Base-by-base conservation (phyloP, 208 protist species). In the Trypanosoma avium region DNA sequence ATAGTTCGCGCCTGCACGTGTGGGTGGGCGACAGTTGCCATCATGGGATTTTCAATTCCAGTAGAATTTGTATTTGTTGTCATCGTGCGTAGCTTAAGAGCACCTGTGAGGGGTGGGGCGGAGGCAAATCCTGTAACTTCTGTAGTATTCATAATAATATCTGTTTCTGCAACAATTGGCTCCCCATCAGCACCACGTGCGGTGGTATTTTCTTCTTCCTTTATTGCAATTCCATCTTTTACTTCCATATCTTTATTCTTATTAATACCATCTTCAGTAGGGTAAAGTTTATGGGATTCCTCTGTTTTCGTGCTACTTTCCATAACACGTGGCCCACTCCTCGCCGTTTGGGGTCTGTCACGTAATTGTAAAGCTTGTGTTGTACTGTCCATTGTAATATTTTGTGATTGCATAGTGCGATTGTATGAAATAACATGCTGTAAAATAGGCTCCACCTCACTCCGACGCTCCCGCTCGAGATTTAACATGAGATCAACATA, bases 401-500 rank as follows among this genome's bases (percentile, higher is more conserved):
- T 32, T 48, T 69, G 55, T 13, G 36, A 57, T 22, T 66, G 70
- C 43, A 71, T 54, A 19, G 64, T 64, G 12, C 67, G 60, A 63
- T 89, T 84, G 45, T 73, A 67, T 10, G 70, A 69, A 15, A 90
- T 70, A 7, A 91, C 73, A 9, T 76, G 57, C 30, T 83, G 71
- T 62, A 94, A 71, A 33, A 86, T 74, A 36, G 82, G 84, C 63
- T 91, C 82, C 36, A 91, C 82, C 65, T 91, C 88, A 6, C 56
- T 67, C 43, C 81, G 73, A 22, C 84, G 79, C 48, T 90, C 84
- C 24, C 40, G 61, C 58, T 89, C 82, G 53, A 94, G 80, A 50
- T 73, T 64, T 21, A 59, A 27, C 19, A 91, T 50, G 70, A 88
- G 90, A 43, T 77, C 50, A 40, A 91, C 59, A 56, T 91, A 91